Percentiles rank a stretch among this genome's conserved stretches.
These are phyloP conservation scores for Pisolithus sp. DNA, from an alignment of 768 basidiomycete genomes.

Conservation along the genomic window DNA sequence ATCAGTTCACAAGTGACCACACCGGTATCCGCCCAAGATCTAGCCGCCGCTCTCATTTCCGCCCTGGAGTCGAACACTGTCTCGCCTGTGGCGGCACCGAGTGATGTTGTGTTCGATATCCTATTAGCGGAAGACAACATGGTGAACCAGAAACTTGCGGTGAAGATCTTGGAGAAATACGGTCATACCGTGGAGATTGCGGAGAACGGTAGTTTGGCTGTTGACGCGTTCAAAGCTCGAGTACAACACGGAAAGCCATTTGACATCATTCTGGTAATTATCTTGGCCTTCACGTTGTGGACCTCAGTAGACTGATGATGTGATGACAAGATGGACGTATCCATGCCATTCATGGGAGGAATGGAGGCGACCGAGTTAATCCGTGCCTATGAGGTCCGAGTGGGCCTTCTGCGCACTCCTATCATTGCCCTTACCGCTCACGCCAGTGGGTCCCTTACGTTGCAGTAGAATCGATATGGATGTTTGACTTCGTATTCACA, in stretches of 20 bases:
- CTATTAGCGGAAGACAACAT: constrained; percentile 95
- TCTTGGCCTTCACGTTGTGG: too few relatives aligned
- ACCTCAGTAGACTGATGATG: not conserved
- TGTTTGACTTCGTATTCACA: constrained; percentile 23
- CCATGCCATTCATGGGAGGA: constrained; percentile 98
- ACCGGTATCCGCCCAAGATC: constrained; percentile 81
- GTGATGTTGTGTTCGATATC: constrained; percentile 85
- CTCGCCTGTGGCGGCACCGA: constrained; percentile 78
- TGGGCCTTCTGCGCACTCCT: constrained; percentile 66
- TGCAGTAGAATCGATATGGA: not conserved
- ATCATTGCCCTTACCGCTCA: constrained; percentile 98
- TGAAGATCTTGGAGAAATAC: constrained; percentile 94
- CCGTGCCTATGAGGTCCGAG: constrained; percentile 73
- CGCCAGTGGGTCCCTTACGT: constrained; percentile 61
- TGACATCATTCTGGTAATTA: constrained; percentile 78
- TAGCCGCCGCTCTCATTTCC: constrained; percentile 86
- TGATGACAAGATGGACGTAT: constrained; percentile 81
- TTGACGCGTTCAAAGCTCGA: constrained; percentile 84
- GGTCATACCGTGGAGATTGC: constrained; percentile 95
- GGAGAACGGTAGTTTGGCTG: constrained; percentile 91
- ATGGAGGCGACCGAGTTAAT: constrained; percentile 96
- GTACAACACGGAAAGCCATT: constrained; percentile 68
- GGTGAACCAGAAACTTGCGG: constrained; percentile 92
- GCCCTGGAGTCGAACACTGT: constrained; percentile 94
- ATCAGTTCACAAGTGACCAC: constrained; percentile 94